Base-by-base conservation (phyloP, 1,139 yeast genomes). In the Geotrichum bryndzae region DNA sequence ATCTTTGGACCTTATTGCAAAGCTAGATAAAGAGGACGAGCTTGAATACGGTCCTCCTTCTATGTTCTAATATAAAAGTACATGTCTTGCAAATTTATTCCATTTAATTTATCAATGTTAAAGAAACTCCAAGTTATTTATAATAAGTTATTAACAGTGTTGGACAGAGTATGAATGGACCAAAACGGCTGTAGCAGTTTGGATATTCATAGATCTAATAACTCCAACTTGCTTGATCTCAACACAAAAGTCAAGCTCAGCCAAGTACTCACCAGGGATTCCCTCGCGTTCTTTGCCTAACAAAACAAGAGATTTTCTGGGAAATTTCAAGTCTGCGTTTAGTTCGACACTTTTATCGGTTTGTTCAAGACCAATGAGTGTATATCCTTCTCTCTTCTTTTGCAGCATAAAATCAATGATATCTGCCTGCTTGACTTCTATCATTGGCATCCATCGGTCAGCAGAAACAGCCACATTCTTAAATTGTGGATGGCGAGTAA, bases 211-310 rank as follows among this genome's bases (percentile, higher is more conserved):
- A 1, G 96, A 90, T 68, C 98, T 80, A 55, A 92, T 85, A 25
- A 91, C 92, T 13, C 98, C 98, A 46, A 86, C 88, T 72, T 92
- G 98, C 70, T 90, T 89, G 69, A 92, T 92, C 70, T 91, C 97
- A 35, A 92, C 85, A 73, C 97, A 91, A 69, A 86, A 78, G 72
- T 92, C 97, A 48, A 92, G 77, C 70, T 89, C 96, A 0, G 90
- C 88, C 58, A 92, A 77, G 51, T 91, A 76, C 55, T 87, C 87
- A 3, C 96, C 97, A 0, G 97, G 96, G 62, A 92, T 86, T 64
- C 98, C 98, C 72, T 90, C 96, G 65, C 88, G 85, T 72, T 92
- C 98, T 67, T 83, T 88, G 7, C 98, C 97, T 62, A 92, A 76
- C 46, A 92, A 76, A 53, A 92, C 82, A 67, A 91, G 77, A 0